Evolutionary conservation across 306 rosid species (phyloP), one percentile per base, ranked within the genome.

Genomic region (Canavalia ensiformis): DNA sequence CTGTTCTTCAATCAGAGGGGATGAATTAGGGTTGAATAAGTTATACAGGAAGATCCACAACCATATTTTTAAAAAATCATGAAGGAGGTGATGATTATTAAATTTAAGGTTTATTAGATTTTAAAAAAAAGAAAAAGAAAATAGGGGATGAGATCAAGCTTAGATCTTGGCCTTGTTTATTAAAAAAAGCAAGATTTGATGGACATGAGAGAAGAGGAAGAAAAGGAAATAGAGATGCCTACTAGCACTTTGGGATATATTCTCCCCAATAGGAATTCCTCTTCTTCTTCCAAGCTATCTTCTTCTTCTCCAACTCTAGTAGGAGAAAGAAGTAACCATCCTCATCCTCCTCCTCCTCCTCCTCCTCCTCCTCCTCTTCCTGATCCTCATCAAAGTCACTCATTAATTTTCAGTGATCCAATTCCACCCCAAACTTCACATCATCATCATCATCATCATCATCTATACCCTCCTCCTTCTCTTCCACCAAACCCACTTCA

Each of bases 171-270:
- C 57, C 82, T 49, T 11, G 80, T 77, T 57, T 47, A 74, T 74
- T 56, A 74, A 31, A 37, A 31, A 37, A 54, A 75, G 59, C 33
- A 18, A 60, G 80, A 88, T 87, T 90, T 85, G 81, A 90, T 88
- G 89, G 90, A 86, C 75, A 33, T 76, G 75, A 87, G 92, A 84
- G 84, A 83, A 7, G 79, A 80, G 56, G 85, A 84, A 39, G 77
- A 84, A 29, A 82, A 86, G 86, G 89, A 81, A 63, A 50, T 68
- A 75, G 85, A 84, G 86, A 86, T 88, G 90, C 86, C 89, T 79
- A 87, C 89, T 79, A 87, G 74, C 67, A 80, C 84, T 63, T 84
- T 60, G 58, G 57, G 75, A 41, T 78, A 78, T 78, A 88, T 29
- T 68, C 82, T 86, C 3, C 76, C 88, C 74, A 78, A 60, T 4